Evolutionary conservation across 805 yeast species (phyloP), one percentile per base, ranked within the genome.

Genomic region (Cyberlindnera mrakii): DNA sequence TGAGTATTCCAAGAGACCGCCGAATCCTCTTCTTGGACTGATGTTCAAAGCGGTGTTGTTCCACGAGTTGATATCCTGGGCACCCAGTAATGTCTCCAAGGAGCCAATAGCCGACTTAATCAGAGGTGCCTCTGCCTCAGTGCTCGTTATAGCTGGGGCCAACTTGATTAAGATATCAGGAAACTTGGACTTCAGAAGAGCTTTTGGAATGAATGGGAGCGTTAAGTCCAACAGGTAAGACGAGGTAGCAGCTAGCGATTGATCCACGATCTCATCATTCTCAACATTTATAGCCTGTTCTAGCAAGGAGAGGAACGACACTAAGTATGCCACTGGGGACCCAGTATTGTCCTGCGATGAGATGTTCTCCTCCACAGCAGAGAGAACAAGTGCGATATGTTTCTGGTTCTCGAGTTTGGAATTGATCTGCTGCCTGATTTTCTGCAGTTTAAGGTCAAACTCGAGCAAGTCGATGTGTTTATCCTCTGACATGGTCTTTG

Each of bases 361-460:
- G 35, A 93, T 74, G 53, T 86, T 86, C 53, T 87, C 96, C 60
- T 93, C 99, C 39, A 93, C 90, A 4, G 97, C 96, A 18, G 83
- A 75, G 39, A 93, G 71, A 44, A 91, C 81, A 23, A 87, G 66
- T 8, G 96, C 96, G 49, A 86, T 70, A 58, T 84, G 88, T 57
- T 83, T 85, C 66, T 89, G 97, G 62, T 89, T 86, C 19, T 83
- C 88, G 40, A 90, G 67, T 60, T 87, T 88, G n/a, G 96, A 87
- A 48, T 66, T 73, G 54, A 75, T 66, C 57, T 89, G 96, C 5
- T 69, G 53, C 60, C 96, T 76, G 51, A 90, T 79, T 58, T 78
- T 78, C 45, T 77, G 71, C 35, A 87, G 64, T 58, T 75, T 82
- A 62, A 85, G 65, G 52, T 75, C 83, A 50, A 79, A 58, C 39